phyloP scores from a whole-genome alignment of 352 stramenopile genomes.

The Phytopythium chamaehyphon region DNA sequence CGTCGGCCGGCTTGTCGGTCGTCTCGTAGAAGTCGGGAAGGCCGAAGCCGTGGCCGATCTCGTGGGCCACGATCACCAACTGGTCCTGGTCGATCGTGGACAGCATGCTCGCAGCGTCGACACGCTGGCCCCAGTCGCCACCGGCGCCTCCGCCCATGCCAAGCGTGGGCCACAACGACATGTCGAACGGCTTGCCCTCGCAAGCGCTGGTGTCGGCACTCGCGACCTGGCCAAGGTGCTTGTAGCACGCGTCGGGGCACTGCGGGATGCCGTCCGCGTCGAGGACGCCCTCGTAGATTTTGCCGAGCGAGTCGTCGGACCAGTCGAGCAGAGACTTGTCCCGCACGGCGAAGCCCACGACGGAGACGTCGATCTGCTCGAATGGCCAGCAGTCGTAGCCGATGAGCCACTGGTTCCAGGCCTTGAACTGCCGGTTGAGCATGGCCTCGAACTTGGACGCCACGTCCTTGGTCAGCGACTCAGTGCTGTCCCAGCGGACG shows the following conservation, averaged over 20 bases:
- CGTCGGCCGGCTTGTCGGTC: slow-evolving; percentile 6
- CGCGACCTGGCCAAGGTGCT: slow-evolving; percentile 29
- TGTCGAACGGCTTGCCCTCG: slow-evolving; percentile 35
- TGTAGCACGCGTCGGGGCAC: slow-evolving; percentile 34
- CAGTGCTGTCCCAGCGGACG: slow-evolving; percentile 42
- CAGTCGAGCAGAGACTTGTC: slow-evolving; percentile 34
- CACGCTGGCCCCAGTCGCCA: slow-evolving; percentile 32
- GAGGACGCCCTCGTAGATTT: slow-evolving; percentile 18
- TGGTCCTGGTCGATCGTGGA: slow-evolving; percentile 19
- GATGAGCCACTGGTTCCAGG: slow-evolving; percentile 20
- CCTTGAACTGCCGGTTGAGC: slow-evolving; percentile 24
- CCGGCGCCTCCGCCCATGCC: slow-evolving; percentile 24
- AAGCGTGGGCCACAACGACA: slow-evolving; percentile 40
- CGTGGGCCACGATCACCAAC: slow-evolving; percentile 31
- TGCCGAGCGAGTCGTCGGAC: slow-evolving; percentile 33
- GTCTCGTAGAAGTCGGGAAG: slow-evolving; percentile 19
- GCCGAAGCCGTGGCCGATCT: slow-evolving; percentile 38
- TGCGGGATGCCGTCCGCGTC: slow-evolving; percentile 15
- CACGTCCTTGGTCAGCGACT: slow-evolving; percentile 30
- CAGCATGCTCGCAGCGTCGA: slow-evolving; percentile 30
- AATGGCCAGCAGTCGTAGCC: slow-evolving; percentile 38
- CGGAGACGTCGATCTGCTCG: slow-evolving; percentile 30
- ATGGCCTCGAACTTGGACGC: slow-evolving; percentile 44
- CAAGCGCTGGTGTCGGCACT: slow-evolving; percentile 28
- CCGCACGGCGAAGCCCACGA: slow-evolving; percentile 34